Evolutionary conservation across 2,329 filamentous ascomycete genomes (phyloP).

Genomic region (Aspergillus tamarii): DNA sequence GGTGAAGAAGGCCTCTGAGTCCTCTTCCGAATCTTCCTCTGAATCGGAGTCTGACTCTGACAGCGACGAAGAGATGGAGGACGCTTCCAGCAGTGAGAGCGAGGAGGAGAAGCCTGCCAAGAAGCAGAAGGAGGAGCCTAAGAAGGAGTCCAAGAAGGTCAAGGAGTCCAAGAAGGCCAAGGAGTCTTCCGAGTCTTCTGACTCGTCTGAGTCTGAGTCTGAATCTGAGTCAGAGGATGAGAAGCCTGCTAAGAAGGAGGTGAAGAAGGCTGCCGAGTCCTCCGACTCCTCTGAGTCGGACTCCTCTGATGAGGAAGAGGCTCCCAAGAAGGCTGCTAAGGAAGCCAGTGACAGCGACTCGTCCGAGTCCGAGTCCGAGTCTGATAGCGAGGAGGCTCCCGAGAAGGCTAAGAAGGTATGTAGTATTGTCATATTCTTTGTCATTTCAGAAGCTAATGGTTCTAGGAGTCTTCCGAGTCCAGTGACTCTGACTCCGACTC

Average conservation of each 20-base stretch:
- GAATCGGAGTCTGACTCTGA: constrained; percentile 35
- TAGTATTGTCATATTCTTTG: background rate
- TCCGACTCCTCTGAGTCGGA: constrained; percentile 8
- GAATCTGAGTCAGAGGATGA: constrained; percentile 39
- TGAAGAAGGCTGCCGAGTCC: constrained; percentile 26
- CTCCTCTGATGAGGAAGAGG: constrained; percentile 23
- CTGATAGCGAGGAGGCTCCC: constrained; percentile 26
- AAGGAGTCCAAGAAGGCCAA: constrained; percentile 32
- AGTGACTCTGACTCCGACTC: constrained; percentile 15
- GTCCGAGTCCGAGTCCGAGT: constrained; percentile 43
- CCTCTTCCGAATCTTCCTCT: constrained; percentile 35
- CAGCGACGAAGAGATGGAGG: constrained; percentile 38
- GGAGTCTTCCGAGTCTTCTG: constrained; percentile 32
- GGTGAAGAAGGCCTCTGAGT: constrained; percentile 37
- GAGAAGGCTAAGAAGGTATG: constrained; percentile 35
- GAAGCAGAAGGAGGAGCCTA: constrained; percentile 27
- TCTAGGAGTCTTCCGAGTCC: constrained; percentile 18
- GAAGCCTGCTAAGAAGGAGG: constrained; percentile 40
- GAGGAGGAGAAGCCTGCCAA: constrained; percentile 35
- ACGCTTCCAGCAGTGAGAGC: constrained; percentile 35
- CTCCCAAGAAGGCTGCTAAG: constrained; percentile 31
- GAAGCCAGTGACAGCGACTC: constrained; percentile 31
- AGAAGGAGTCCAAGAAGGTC: constrained; percentile 31
- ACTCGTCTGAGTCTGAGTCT: constrained; percentile 26
- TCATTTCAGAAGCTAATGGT: constrained; percentile 7